phyloP scores from a whole-genome alignment of 768 basidiomycete species.

The Rhodotorula paludigena region DNA sequence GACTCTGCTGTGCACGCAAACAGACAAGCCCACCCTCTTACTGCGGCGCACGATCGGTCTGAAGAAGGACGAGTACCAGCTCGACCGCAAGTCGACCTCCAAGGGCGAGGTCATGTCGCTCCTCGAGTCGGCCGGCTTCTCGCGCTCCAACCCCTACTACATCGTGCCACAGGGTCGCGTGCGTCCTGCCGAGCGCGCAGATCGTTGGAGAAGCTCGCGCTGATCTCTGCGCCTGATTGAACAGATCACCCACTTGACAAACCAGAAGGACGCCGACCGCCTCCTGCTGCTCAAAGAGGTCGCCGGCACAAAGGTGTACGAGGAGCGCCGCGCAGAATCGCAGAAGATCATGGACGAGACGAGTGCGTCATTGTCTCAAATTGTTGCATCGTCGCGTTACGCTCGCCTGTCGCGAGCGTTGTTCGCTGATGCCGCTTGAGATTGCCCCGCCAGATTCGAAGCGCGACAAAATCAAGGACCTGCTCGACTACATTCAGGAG shows the following conservation, averaged over 20 bases:
- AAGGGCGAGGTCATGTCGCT: slow-evolving; percentile 98
- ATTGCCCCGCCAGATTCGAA: slow-evolving; percentile 61
- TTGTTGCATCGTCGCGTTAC: background rate
- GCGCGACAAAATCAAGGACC: slow-evolving; percentile 80
- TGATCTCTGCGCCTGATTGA: background rate
- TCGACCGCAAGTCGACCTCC: slow-evolving; percentile 89
- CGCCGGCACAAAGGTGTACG: slow-evolving; percentile 96
- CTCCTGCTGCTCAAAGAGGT: slow-evolving; percentile 94
- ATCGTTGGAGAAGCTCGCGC: background rate
- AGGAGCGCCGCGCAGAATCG: slow-evolving; percentile 84
- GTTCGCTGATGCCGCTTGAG: too few species aligned
- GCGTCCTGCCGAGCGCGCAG: slow-evolving; percentile 50
- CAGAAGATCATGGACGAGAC: slow-evolving; percentile 97
- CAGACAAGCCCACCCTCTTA: slow-evolving; percentile 76
- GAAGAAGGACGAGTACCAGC: slow-evolving; percentile 97
- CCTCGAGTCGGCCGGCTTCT: slow-evolving; percentile 93
- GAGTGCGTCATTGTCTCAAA: slow-evolving; percentile 39
- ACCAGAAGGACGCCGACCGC: slow-evolving; percentile 91
- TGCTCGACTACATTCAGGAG: slow-evolving; percentile 84
- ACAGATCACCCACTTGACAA: slow-evolving; percentile 91
- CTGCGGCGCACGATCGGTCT: slow-evolving; percentile 89
- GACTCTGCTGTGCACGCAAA: background rate
- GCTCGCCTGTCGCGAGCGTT: too few species aligned
- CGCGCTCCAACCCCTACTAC: slow-evolving; percentile 97
- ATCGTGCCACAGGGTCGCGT: slow-evolving; percentile 98